Base-by-base conservation (phyloP, 1,284 basidiomycete genomes). In the Phellopilus nigrolimitatus region DNA sequence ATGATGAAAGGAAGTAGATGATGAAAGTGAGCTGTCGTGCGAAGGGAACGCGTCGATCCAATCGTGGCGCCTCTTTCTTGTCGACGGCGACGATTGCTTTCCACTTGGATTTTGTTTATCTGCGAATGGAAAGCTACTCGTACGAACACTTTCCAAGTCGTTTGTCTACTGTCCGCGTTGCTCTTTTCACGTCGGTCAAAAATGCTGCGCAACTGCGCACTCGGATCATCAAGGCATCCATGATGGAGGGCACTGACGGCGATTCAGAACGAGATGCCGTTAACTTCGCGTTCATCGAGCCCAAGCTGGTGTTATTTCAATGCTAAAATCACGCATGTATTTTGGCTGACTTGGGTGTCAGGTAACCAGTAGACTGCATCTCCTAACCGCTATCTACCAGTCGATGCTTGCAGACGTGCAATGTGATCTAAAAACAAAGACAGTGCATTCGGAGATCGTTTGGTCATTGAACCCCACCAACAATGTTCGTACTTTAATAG, bases 221-320 rank as follows among this genome's bases (percentile, higher is more conserved):
- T 36, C 75, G 86, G 2, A 83, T 95, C 41, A 73, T 94, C 49
- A 71, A 72, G 9, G 91, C 90, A 0, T 75, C 86, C 3, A 76
- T 73, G 2, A 67, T 78, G 47, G 62, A 71, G 9, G 84, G 84
- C 0, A 64, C 66, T 1, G 75, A 78, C 24, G 90, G 89, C 13
- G 79, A 88, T n/a, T 59, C 59, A 2, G 84, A 89, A 58, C 76
- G 89, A 43, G 79, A 80, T 21, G 75, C 77, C 12, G 74, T 95
- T 56, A 90, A 94, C 63, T 95, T 89, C 69, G 88, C 88, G 0
- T 97, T 95, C 67, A 72, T 97, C 59, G 88, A 95, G 64, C 89
- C 88, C 19, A 67, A 59, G 3, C 61, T 76, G 58, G 78, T 78
- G n/a, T n/a, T n/a, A n/a, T n/a, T n/a, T n/a, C n/a, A n/a, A 48